Base-by-base conservation (phyloP, 2,329 filamentous ascomycete species). In the Falciphora oryzae region DNA sequence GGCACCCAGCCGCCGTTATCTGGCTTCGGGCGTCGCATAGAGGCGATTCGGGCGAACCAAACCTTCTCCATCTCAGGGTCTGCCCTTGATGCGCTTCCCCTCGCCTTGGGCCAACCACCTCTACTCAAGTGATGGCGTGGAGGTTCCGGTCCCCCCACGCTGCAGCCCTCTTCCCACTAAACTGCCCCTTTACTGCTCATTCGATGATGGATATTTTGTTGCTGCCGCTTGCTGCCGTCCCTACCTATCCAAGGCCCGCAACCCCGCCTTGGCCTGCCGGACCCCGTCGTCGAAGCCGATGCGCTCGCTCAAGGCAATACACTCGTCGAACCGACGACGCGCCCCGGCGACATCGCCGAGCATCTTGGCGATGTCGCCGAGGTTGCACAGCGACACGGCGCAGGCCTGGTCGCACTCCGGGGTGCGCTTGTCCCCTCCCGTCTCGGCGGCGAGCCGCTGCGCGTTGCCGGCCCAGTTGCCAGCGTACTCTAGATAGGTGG, bases 351-450 rank as follows among this genome's bases (percentile, higher is more conserved):
- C 71, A 70, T 90, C 83, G 1, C 89, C 89, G 66, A 88, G 77
- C 84, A 95, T 88, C 68, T 90, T 87, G 0, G 91, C 89, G 69
- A 97, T 89, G 70, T 96, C 91, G 29, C 88, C 94, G 63, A 97
- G 84, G 73, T 96, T 96, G 75, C 92, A 90, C n/a, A 91, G 87
- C 10, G 93, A 90, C 7, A 89, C 90, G 2, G 89, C 90, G 72
- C 93, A 97, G 1, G 89, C 91, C 65, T 89, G 76, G 73, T 96
- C 92, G 72, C 94, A 97, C 72, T 96, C 92, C 62, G 88, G 82
- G 2, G 87, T 91, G 57, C 91, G 82, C 4, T 86, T 79, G 0
- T 90, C 85, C 4, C 88, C 85, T 64, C 82, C 77, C 57, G 96
- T 88, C 32, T 85, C 83, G 10, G 81, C 80, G 1, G 89, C 86